A percentile compares a stretch with the other conserved stretches of the same genome.
These are phyloP conservation scores for Solanum peruvianum DNA, from an alignment of 257 asterid genomes.

Conservation along the genomic window DNA sequence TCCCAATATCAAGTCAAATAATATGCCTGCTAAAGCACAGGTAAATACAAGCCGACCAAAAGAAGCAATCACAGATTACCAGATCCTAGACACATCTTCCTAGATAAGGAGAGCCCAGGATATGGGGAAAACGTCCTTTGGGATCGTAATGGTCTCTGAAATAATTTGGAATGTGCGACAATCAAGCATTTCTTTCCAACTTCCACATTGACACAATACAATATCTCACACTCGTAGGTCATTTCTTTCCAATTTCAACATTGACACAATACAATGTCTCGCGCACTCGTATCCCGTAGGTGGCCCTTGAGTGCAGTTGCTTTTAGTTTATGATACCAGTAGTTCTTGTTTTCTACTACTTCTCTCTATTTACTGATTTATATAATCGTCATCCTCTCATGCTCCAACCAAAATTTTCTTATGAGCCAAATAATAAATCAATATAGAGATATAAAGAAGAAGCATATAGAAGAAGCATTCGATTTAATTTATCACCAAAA, in stretches of 20 bases:
- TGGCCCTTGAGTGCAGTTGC: background rate
- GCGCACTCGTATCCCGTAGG: background rate
- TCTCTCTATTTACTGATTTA: background rate
- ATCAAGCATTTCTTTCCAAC: background rate
- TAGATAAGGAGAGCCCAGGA: background rate
- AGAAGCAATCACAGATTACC: background rate
- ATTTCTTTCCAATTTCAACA: background rate
- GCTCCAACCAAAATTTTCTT: background rate
- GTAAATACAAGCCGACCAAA: background rate
- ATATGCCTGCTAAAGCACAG: background rate
- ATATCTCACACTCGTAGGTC: no score
- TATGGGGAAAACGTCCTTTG: background rate
- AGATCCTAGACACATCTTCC: background rate
- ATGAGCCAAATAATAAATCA: background rate
- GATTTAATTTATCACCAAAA: background rate
- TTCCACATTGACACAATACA: no score
- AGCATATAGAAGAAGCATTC: background rate
- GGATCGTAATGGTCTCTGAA: background rate
- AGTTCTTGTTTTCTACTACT: background rate
- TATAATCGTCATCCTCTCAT: background rate
- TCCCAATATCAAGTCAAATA: background rate
- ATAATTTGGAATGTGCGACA: background rate
- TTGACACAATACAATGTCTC: background rate
- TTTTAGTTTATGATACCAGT: background rate
- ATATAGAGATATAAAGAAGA: background rate